A percentile compares a stretch with the other conserved stretches of the same genome.
Evolutionary conservation across 805 yeast genomes (phyloP).

Genomic region (Myxozyma vanderwaltii): DNA sequence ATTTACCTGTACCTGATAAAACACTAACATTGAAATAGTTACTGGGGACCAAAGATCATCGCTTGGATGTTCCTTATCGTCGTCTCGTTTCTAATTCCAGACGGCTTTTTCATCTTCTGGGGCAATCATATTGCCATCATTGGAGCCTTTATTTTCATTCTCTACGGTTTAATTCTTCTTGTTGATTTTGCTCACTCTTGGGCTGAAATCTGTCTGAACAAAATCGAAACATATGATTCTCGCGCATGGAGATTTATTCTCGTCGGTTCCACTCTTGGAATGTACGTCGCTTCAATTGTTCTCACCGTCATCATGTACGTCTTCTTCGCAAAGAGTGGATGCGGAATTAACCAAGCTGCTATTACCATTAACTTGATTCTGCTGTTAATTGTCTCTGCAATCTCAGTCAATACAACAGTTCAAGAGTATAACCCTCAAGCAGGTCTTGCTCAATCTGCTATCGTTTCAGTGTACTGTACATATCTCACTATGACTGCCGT

Average conservation of each 20-base stretch:
- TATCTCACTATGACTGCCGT: slow-evolving; percentile 90
- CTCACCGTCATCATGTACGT: slow-evolving; percentile 80
- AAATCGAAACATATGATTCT: slow-evolving; percentile 80
- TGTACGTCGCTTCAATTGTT: slow-evolving; percentile 74
- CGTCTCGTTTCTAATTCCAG: slow-evolving; percentile 78
- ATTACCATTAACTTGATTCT: slow-evolving; percentile 74
- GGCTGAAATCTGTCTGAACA: slow-evolving; percentile 94
- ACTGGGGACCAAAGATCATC: slow-evolving; percentile 78
- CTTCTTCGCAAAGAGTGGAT: slow-evolving; percentile 77
- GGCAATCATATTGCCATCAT: slow-evolving; percentile 87
- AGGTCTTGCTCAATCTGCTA: slow-evolving; percentile 93
- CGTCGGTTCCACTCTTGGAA: slow-evolving; percentile 80
- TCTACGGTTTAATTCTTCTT: slow-evolving; percentile 83
- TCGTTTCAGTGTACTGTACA: slow-evolving; percentile 93
- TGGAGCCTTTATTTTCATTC: slow-evolving; percentile 79
- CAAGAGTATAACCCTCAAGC: slow-evolving; percentile 94
- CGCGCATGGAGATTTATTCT: slow-evolving; percentile 76
- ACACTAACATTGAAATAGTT: slow-evolving; percentile 35
- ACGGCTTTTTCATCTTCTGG: slow-evolving; percentile 80
- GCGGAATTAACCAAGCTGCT: slow-evolving; percentile 87
- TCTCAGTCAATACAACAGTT: slow-evolving; percentile 78
- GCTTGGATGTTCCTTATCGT: slow-evolving; percentile 60
- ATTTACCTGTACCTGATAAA: not conserved
- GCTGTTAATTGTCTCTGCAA: slow-evolving; percentile 60
- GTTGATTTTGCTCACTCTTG: slow-evolving; percentile 98